Evolutionary conservation across 2,329 filamentous ascomycete genomes (phyloP).

Genomic region (Diaporthe velutina): DNA sequence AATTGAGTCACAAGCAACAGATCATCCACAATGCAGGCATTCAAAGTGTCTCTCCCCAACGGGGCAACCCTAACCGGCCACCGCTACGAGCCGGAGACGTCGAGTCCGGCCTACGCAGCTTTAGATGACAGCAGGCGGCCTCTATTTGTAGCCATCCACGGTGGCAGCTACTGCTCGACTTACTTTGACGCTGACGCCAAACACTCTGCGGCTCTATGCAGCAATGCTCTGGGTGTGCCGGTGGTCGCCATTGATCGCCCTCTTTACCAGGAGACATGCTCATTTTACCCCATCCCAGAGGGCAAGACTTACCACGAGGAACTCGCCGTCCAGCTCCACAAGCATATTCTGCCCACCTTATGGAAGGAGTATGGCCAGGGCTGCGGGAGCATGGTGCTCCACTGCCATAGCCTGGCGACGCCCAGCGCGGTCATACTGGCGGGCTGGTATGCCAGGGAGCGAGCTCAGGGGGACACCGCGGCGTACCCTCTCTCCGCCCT

Average conservation of each 20-base stretch:
- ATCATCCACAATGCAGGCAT: slow-evolving; percentile 33
- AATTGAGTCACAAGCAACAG: not conserved
- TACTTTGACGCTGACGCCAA: slow-evolving; percentile 43
- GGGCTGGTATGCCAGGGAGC: slow-evolving; percentile 33
- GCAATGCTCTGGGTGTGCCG: slow-evolving; percentile 41
- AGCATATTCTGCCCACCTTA: slow-evolving; percentile 38
- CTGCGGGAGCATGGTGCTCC: slow-evolving; percentile 42
- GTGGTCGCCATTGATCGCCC: slow-evolving; percentile 44
- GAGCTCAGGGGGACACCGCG: not conserved
- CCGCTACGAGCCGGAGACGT: slow-evolving; percentile 1
- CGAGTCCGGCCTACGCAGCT: not conserved
- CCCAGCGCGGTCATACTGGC: slow-evolving; percentile 41
- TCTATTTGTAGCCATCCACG: slow-evolving; percentile 42
- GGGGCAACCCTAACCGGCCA: slow-evolving; percentile 32
- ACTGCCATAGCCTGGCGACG: slow-evolving; percentile 42
- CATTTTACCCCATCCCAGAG: slow-evolving; percentile 34
- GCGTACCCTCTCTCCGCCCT: slow-evolving; percentile 42
- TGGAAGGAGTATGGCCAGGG: slow-evolving; percentile 41
- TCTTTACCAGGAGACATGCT: slow-evolving; percentile 39
- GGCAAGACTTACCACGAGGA: slow-evolving; percentile 34
- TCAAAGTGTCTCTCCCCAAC: slow-evolving; percentile 31
- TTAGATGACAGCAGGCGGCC: slow-evolving; percentile 30
- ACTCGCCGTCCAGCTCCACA: slow-evolving; percentile 26
- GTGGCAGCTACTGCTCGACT: slow-evolving; percentile 40
- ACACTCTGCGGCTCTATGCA: slow-evolving; percentile 35